These are phyloP conservation scores for Zygoascus biomembranicola DNA, from an alignment of 805 yeast genomes.

Conservation along the genomic window DNA sequence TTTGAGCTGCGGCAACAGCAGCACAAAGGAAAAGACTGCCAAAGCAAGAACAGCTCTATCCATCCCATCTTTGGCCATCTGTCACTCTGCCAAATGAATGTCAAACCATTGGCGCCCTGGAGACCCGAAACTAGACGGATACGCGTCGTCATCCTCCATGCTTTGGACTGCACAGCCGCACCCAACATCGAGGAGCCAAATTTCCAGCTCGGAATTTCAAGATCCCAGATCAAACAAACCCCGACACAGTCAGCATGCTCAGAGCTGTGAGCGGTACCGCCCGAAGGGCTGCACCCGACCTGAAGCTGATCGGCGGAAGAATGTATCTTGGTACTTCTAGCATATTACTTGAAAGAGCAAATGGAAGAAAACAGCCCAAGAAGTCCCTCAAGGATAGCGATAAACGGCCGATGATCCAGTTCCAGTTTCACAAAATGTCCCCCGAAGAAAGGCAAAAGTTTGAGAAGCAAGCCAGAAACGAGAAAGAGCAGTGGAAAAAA, in stretches of 20 bases:
- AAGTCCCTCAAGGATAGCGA: not conserved
- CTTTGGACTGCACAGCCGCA: not conserved
- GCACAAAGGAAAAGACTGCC: too few species aligned
- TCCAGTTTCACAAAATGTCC: not conserved
- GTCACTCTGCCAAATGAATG: too few species aligned
- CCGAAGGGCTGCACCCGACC: not conserved
- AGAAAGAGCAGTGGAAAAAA: not conserved
- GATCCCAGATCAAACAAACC: too few species aligned
- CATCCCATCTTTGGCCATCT: too few species aligned
- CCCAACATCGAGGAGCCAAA: too few species aligned
- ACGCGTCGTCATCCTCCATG: too few species aligned
- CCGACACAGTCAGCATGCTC: not conserved
- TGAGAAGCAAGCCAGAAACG: not conserved
- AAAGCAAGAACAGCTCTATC: too few species aligned
- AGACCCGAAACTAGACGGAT: too few species aligned
- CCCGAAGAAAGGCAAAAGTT: not conserved
- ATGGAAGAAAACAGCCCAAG: not conserved
- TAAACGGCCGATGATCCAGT: slow-evolving; percentile 4
- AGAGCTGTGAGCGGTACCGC: not conserved
- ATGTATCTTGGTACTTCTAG: not conserved
- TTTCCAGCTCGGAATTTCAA: too few species aligned
- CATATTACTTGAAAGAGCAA: not conserved
- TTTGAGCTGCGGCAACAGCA: too few species aligned
- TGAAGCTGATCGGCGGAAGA: not conserved
- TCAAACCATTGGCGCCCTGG: too few species aligned